Evolutionary conservation across 305 asterid species (phyloP), one percentile per base, ranked within the genome.

Genomic region (Fraxinus ornus): DNA sequence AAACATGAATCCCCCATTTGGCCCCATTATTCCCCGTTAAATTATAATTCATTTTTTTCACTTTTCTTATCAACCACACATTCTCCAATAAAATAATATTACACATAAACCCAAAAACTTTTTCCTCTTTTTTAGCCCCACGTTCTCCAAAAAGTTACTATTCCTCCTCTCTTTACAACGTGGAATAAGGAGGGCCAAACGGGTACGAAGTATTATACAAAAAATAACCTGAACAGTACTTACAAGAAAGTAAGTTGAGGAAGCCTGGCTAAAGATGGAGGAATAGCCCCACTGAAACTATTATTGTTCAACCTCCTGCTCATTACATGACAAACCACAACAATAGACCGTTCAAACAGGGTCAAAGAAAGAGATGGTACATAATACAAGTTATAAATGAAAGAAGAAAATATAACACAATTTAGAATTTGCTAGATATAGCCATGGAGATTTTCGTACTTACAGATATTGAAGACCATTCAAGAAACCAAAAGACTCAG

Each of bases 171-270:
- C 17, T 4, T 10, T 41, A 41, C 52, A 10, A 10, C 4, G 17
- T 0, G 17, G 52, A 10, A 41, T 41, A 10, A 41, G 4, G 52
- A 41, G 52, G 52, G 17, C 52, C 52, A 41, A 41, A 9, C 15
- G 15, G 3, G 49, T 9, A 60, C 22, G 2, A 83, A 83, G 36
- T 22, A 13, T 28, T 49, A 64, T 4, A 76, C 37, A 55, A 36
- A 82, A 78, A 75, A 70, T 55, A 26, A 60, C 70, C 70, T 78
- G 80, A 82, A 72, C 26, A 52, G 73, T 66, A 94, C 99, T 95
- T 92, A 95, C 99, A 95, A 91, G 97, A 95, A 95, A 90, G 97
- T 79, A 90, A 95, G 99, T 57, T 91, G 97, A 86, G 98, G 94
- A 41, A 90, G 93, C 87, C 88, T 94, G 86, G 97, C 91, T 82